These are phyloP conservation scores for Coemansia umbellata DNA, from an alignment of 192 early-diverging fungal genomes.

Conservation along the genomic window DNA sequence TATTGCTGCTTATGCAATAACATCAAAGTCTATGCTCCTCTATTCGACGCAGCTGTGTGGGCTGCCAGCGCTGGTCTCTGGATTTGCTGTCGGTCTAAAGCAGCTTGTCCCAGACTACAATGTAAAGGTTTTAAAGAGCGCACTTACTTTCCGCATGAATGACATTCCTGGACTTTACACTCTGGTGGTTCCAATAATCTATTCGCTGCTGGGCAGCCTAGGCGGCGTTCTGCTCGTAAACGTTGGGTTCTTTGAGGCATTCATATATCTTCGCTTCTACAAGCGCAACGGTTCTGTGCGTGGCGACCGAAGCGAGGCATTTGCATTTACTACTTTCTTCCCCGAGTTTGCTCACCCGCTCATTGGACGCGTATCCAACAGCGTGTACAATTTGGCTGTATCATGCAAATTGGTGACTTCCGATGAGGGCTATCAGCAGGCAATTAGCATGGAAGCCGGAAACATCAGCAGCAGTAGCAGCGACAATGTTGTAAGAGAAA, in stretches of 20 bases:
- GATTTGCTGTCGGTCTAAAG: slow-evolving; percentile 84
- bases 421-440: slow-evolving; percentile 44
- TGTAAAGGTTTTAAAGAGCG: slow-evolving; percentile 59
- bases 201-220: slow-evolving; percentile 17
- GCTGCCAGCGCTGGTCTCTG: slow-evolving; percentile 63
- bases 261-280: slow-evolving; percentile 86
- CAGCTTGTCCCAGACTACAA: slow-evolving; percentile 85
- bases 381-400: slow-evolving; percentile 27
- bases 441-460: slow-evolving; percentile 12
- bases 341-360: slow-evolving; percentile 60
- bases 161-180: slow-evolving; percentile 40
- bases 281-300: slow-evolving; percentile 69
- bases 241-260: slow-evolving; percentile 69
- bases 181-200: slow-evolving; percentile 39
- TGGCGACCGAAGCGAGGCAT: slow-evolving; percentile 88
- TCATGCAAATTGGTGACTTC: slow-evolving; percentile 24
- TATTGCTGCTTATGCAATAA: slow-evolving; percentile 12
- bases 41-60: slow-evolving; percentile 57
- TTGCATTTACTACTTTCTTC: slow-evolving; percentile 87
- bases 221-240: slow-evolving; percentile 64
- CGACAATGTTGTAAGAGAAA: not conserved
- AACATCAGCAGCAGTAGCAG: not conserved
- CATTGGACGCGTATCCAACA: slow-evolving; percentile 12
- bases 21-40: slow-evolving; percentile 6
- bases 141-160: slow-evolving; percentile 62